Percentiles rank a stretch among this genome's conserved stretches.
Conservation (phyloP, 2,329 filamentous ascomycete species). For the Chaetomiaceae sp. region DNA sequence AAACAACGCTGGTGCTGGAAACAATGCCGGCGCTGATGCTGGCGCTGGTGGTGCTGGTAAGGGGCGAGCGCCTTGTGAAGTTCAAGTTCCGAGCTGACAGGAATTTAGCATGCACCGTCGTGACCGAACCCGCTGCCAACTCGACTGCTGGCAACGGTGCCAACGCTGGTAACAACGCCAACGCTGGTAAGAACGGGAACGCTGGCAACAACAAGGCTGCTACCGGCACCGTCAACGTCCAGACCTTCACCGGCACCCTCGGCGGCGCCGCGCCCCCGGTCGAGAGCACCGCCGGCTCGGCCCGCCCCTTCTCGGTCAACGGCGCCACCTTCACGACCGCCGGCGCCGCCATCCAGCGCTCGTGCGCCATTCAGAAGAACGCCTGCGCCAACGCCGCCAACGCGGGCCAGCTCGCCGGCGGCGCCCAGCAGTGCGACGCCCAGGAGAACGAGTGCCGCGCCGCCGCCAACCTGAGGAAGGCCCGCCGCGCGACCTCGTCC, state of each 20-base stretch:
- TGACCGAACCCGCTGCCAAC: neutral
- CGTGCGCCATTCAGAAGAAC: conserved; percentile 49
- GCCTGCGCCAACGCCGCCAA: conserved; percentile 47
- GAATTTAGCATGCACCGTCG: neutral
- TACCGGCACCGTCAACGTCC: conserved; percentile 34
- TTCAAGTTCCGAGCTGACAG: neutral
- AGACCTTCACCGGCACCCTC: conserved; percentile 42
- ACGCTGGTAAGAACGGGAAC: conserved; percentile 4
- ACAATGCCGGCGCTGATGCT: conserved; percentile 15
- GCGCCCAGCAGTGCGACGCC: conserved; percentile 39
- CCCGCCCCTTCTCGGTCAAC: conserved; percentile 49
- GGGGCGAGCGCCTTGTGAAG: too few relatives aligned
- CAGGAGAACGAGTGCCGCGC: conserved; percentile 39
- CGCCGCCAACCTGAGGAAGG: conserved; percentile 20
- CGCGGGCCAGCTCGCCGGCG: conserved; percentile 36
- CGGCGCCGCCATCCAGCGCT: conserved; percentile 43
- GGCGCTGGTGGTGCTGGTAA: conserved; percentile 1
- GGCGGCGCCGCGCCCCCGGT: conserved; percentile 42
- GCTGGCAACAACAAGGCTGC: conserved; percentile 4
- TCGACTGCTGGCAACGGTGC: conserved; percentile 18
- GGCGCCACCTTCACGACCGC: conserved; percentile 49
- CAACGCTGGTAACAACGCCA: conserved; percentile 8
- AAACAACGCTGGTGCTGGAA: conserved; percentile 8
- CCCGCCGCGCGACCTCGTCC: conserved; percentile 13
- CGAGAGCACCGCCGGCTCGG: conserved; percentile 31